Base-by-base conservation (phyloP, 257 asterid genomes). In the Nicotiana tabacum region DNA sequence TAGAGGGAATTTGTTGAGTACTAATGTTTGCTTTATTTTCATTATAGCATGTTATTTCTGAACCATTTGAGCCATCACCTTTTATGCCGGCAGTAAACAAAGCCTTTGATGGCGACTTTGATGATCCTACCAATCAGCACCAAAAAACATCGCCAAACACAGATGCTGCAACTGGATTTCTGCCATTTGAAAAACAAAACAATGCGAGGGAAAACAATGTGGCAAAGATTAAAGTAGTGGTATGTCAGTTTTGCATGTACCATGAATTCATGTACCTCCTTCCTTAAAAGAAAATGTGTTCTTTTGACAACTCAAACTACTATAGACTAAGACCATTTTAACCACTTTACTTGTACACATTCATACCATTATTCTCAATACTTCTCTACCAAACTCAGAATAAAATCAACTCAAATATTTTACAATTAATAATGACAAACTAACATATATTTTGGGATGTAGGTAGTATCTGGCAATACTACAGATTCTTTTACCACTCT, bases 201-300 rank as follows among this genome's bases (percentile, higher is more conserved):
- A 88, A 86, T 80, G 56, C 96, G 55, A 91, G 95, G 91, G 99
- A 96, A 89, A 96, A 90, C 86, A 96, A 90, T 69, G 96, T 96
- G 81, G 98, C 98, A 48, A 96, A 93, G 91, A 96, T 94, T 87
- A 92, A 92, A 93, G 98, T 94, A 69, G 98, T 96, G 98, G 98
- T 96, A 90, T 67, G 97, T 81, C 77, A 18, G 57, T 81, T 30
- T 16, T 37, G 56, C 77, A 39, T n/a, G 77, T 67, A 35, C 16
- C 13, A 3, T 67, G 35, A 32, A 68, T 37, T 9, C 55, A 37
- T 35, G 55, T 18, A 29, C 56, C 56, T 37, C 30, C n/a, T 69
- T 69, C 77, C 48, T 39, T 37, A 39, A 18, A 69, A n/a, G 55
- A 9, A 37, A 17, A 35, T 35, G 13, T 39, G 77, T 17, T 68